Conservation (phyloP, 306 rosid genomes). For the Argentina anserina region DNA sequence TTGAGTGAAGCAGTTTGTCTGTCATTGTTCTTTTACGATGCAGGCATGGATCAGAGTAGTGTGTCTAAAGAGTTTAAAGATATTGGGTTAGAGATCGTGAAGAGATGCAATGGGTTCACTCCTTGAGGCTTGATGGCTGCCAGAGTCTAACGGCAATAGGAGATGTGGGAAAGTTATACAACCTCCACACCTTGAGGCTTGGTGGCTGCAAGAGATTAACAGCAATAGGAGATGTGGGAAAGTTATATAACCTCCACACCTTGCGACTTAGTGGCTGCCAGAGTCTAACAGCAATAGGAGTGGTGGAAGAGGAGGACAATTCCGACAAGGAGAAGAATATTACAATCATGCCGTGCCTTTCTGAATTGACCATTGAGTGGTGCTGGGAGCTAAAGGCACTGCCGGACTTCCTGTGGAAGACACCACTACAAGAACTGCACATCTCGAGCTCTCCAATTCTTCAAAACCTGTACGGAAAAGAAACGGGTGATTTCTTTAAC, state of each 20-base stretch:
- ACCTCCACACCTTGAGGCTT: constrained; percentile 8
- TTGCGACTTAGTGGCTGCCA: not conserved
- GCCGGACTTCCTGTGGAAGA: constrained; percentile 14
- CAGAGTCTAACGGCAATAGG: too few species aligned
- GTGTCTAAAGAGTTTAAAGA: not conserved
- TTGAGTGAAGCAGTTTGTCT: not conserved
- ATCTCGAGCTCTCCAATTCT: not conserved
- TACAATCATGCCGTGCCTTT: constrained; percentile 19
- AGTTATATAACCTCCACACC: not conserved
- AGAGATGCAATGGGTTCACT: not conserved
- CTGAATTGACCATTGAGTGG: rapidly evolving
- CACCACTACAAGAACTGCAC: not conserved
- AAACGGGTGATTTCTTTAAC: not conserved
- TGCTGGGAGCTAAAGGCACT: not conserved
- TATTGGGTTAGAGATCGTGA: not conserved
- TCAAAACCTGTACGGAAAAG: not conserved
- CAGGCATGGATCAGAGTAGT: not conserved
- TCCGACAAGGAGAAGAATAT: not conserved
- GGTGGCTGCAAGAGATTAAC: too few species aligned
- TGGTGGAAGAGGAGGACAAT: too few species aligned
- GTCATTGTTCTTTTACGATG: not conserved
- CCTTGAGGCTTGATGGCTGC: too few species aligned
- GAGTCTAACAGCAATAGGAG: rapidly evolving
- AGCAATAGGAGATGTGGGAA: too few species aligned
- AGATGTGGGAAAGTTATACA: constrained; percentile 1